These are phyloP conservation scores for Canavalia ensiformis DNA, from an alignment of 306 rosid species.

Conservation along the genomic window DNA sequence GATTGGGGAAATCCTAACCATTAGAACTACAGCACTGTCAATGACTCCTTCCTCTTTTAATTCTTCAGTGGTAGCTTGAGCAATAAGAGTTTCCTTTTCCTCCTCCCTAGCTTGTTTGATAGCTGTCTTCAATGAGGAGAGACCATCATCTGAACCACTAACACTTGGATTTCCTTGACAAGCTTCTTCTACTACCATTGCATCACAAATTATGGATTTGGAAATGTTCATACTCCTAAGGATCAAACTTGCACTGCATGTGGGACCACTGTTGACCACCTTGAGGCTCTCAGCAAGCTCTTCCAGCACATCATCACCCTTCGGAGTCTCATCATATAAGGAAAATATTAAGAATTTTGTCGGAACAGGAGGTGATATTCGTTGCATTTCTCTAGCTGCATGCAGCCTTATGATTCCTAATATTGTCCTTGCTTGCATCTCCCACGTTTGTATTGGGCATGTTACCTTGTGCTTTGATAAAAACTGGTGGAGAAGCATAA, in stretches of 20 bases:
- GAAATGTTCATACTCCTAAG: constrained; percentile 64
- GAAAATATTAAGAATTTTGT: constrained; percentile 87
- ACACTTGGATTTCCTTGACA: constrained; percentile 33
- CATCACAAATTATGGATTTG: constrained; percentile 46
- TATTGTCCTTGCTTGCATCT: constrained; percentile 90
- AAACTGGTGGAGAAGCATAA: constrained; percentile 76
- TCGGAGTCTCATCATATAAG: constrained; percentile 80
- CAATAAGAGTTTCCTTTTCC: constrained; percentile 75
- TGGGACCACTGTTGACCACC: constrained; percentile 55
- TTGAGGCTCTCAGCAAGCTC: constrained; percentile 80
- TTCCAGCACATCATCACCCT: constrained; percentile 83
- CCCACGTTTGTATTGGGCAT: constrained; percentile 70
- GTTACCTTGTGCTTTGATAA: constrained; percentile 61
- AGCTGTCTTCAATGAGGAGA: constrained; percentile 60
- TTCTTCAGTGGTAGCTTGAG: constrained; percentile 81
- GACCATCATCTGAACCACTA: constrained; percentile 50
- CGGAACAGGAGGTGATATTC: constrained; percentile 88
- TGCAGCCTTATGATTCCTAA: constrained; percentile 85
- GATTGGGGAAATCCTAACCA: constrained; percentile 55
- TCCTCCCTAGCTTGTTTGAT: constrained; percentile 80
- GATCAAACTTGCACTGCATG: constrained; percentile 75
- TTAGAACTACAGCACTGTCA: constrained; percentile 66
- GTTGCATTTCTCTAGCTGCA: constrained; percentile 91
- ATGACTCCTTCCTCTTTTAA: constrained; percentile 85
- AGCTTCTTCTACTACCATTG: constrained; percentile 42